Conservation (phyloP, 768 basidiomycete species). For the Tricholoma matsutake region DNA sequence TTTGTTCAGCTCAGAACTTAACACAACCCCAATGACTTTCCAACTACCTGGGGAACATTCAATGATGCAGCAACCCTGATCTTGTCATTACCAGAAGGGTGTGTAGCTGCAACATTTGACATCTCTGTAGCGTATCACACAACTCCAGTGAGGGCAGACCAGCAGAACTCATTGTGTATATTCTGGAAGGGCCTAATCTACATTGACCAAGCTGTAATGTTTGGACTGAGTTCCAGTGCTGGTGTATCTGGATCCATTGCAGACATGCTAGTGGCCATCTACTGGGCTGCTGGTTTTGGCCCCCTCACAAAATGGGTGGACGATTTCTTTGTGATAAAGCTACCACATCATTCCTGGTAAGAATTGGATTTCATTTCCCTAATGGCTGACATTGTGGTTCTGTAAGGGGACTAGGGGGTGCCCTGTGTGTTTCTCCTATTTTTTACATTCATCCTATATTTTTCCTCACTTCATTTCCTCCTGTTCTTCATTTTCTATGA, state of each 20-base stretch:
- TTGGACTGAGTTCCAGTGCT: no score
- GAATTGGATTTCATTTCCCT: slow-evolving; percentile 27
- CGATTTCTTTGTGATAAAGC: slow-evolving; percentile 30
- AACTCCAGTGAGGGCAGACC: background rate
- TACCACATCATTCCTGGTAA: slow-evolving; percentile 19
- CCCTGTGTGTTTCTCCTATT: no score
- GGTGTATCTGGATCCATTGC: slow-evolving; percentile 37
- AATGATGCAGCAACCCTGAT: slow-evolving; percentile 19
- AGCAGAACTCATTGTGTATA: slow-evolving; percentile 17
- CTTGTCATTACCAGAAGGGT: no score
- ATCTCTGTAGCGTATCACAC: background rate
- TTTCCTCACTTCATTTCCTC: no score
- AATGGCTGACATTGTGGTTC: slow-evolving; percentile 11
- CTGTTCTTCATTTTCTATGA: no score
- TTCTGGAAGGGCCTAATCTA: no score
- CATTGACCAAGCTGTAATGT: no score
- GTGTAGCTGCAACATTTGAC: background rate
- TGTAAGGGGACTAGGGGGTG: no score
- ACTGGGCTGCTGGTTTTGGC: background rate
- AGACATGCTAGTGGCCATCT: background rate
- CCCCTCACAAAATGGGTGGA: no score
- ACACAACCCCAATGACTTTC: slow-evolving; percentile 29
- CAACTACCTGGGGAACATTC: slow-evolving; percentile 38
- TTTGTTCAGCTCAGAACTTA: no score
- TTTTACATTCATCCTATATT: no score